Evolutionary conservation across 352 stramenopile genomes (phyloP), one percentile per base, ranked within the genome.

Genomic region (Pilasporangium apinafurcum): DNA sequence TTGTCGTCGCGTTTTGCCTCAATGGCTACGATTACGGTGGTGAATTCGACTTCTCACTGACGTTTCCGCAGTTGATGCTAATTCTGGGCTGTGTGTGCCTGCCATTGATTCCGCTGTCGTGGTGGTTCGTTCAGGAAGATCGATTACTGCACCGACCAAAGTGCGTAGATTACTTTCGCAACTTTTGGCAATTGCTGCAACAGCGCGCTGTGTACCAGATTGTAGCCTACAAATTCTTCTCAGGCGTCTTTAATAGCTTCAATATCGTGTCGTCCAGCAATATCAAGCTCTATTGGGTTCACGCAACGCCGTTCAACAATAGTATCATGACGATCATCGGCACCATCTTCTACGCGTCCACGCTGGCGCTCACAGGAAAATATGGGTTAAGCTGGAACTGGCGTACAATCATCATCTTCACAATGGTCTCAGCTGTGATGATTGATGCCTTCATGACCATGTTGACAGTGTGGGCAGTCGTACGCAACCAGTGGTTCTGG

Each of bases 401-500:
- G 72, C 68, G 60, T 18, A 46, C 48, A 28, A 72, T 63, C 16
- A 80, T 76, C 24, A 39, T 56, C 7, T 26, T 62, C n/a, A 79
- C 63, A 2, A 56, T 76, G 26, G 44, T 78, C 27, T 53, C 58
- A 5, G 64, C 57, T 3, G 47, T 85, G 18, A 10, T 55, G 0
- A 57, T 74, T 3, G 72, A 85, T 25, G 60, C 44, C 14, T 44
- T 76, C 22, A 68, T 78, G 56, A 83, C 64, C 20, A 74, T 83
- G 54, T 30, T 81, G 1, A 68, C 68, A 5, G 64, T 65, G 2
- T 84, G 71, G 68, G 46, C 69, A 21, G 38, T 80, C 12, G 41
- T 71, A 25, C 68, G 71, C 32, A 82, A 61, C 41, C 71, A 79
- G 35, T 84, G 68, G 65, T 76, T 84, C 44, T 84, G 63, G 68